phyloP scores from a whole-genome alignment of 2,329 filamentous ascomycete species.

The Colletotrichum sidae region DNA sequence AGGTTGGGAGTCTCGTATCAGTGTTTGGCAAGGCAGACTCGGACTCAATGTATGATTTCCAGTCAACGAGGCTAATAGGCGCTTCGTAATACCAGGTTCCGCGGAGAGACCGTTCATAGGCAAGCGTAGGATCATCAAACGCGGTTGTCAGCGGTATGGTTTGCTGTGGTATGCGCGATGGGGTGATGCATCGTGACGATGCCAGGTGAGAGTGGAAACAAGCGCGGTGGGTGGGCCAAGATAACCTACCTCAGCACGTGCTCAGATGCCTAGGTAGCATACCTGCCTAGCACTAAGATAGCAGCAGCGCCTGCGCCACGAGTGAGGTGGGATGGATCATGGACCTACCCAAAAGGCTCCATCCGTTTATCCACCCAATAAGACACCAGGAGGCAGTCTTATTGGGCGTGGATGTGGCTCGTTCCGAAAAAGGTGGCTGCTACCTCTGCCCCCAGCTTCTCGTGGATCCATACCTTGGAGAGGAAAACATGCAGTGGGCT shows the following conservation, averaged over 20 bases:
- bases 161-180: conserved; percentile 30
- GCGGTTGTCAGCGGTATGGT: conserved; percentile 8
- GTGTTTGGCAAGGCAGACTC: conserved; percentile 28
- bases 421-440: conserved; percentile 15
- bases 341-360: conserved; percentile 14
- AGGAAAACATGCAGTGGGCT: too few relatives aligned
- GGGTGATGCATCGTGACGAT: neutral
- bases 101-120: conserved; percentile 13
- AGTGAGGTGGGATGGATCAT: neutral
- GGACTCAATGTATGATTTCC: neutral
- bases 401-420: conserved; percentile 27
- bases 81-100: neutral
- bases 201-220: conserved; percentile 2
- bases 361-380: conserved; percentile 10
- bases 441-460: conserved; percentile 12
- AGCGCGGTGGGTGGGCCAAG: conserved; percentile 1
- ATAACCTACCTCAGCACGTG: too few relatives aligned
- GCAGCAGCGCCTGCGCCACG: conserved; percentile 24
- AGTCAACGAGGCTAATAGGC: conserved; percentile 10
- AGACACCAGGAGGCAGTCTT: neutral
- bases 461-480: too few relatives aligned
- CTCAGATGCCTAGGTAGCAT: too few relatives aligned
- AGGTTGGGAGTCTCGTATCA: conserved; percentile 6
- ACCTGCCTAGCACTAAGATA: too few relatives aligned
- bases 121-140: conserved; percentile 1